Evolutionary conservation across 441 rosid genomes (phyloP), one percentile per base, ranked within the genome.

Genomic region (Cnidoscolus chayamansa): DNA sequence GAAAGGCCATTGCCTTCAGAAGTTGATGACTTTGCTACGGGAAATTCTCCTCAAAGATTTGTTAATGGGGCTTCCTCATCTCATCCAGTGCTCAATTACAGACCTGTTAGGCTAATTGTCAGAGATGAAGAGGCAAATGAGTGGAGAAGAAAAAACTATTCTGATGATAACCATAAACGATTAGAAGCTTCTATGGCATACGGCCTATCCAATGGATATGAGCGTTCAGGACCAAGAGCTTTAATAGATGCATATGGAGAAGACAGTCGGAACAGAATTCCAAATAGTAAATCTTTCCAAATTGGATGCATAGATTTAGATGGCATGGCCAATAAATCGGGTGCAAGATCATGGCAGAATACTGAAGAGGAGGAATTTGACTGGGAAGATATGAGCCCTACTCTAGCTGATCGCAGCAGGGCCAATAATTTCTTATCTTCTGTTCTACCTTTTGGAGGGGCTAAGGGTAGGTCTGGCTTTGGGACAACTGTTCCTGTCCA

Each of bases 361-460:
- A 90, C 94, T 63, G 99, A 95, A 78, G 99, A 92, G 85, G 97
- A 92, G 81, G 99, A 95, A 81, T 95, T 91, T 82, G 90, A 95
- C 78, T 95, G 99, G 99, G 96, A 91, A 83, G 97, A 95, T 78
- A 95, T 92, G 98, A 95, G 82, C 83, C 97, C 97, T 72, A 85
- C 97, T 35, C 83, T 89, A 75, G 79, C 78, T 62, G 95, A 91
- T 66, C 84, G 79, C 63, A 77, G 82, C 78, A 80, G 89, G 84
- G 79, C 76, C 67, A 86, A 78, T 80, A 85, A 83, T 70, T 77
- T 77, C 65, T 74, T 86, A 74, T 80, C 88, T 73, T 84, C 94
- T 64, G 73, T 68, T 74, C 85, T 83, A 64, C 70, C 86, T 71
- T 65, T 83, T 73, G 85, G 87, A 72, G 83, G 76, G 67, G 72